phyloP scores from a whole-genome alignment of 2,329 filamentous ascomycete species.

The Chrysoporthe deuterocubensis region DNA sequence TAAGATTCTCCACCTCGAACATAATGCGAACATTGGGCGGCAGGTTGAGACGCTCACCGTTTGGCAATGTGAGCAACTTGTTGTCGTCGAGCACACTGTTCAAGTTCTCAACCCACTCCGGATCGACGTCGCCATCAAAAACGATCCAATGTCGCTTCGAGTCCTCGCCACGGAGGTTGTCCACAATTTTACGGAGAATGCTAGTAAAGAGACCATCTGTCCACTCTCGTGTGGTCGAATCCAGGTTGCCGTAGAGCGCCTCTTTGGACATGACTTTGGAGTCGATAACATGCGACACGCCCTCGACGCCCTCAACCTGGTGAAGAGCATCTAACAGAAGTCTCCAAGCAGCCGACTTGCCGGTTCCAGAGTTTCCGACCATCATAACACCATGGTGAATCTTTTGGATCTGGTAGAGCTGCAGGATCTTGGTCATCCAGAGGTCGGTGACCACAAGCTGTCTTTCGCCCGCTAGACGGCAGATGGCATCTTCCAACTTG shows the following conservation, averaged over 20 bases:
- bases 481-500: slow-evolving; percentile 79
- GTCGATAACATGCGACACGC: slow-evolving; percentile 96
- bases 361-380: slow-evolving; percentile 96
- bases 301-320: slow-evolving; percentile 87
- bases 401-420: slow-evolving; percentile 96
- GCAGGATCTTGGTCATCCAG: slow-evolving; percentile 97
- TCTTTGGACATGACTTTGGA: slow-evolving; percentile 99
- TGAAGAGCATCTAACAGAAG: slow-evolving; percentile 89
- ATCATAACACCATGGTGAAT: slow-evolving; percentile 99
- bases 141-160: slow-evolving; percentile 98
- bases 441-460: slow-evolving; percentile 88
- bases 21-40: slow-evolving; percentile 97
- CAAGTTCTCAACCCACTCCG: slow-evolving; percentile 99
- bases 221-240: slow-evolving; percentile 97
- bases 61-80: slow-evolving; percentile 94
- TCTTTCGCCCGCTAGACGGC: slow-evolving; percentile 79
- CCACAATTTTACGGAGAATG: slow-evolving; percentile 96
- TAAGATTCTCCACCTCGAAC: slow-evolving; percentile 98
- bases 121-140: slow-evolving; percentile 98
- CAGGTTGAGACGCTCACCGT: slow-evolving; percentile 95
- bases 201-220: slow-evolving; percentile 98
- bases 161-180: slow-evolving; percentile 97
- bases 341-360: slow-evolving; percentile 95
- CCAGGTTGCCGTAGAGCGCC: slow-evolving; percentile 90
- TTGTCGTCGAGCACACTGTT: slow-evolving; percentile 99